A percentile compares a stretch with the other conserved stretches of the same genome.
phyloP scores from a whole-genome alignment of 495 filamentous ascomycete genomes.

The Eremomyces bilateralis region DNA sequence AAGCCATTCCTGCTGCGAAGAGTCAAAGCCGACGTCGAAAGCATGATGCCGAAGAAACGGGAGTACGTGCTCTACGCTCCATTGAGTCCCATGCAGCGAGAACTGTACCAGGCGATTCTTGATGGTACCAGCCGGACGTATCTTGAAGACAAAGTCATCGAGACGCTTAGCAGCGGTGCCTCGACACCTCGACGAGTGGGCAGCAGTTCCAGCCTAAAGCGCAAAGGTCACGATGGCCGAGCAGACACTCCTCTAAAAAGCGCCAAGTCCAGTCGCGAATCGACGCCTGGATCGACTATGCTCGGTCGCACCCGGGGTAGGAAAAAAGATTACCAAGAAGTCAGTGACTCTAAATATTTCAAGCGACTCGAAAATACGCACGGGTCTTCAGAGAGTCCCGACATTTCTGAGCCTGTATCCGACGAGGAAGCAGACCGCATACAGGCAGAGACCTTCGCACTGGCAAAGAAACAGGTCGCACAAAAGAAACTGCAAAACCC shows the following conservation, averaged over 20 bases:
- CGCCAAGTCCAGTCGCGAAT: slow-evolving; percentile 43
- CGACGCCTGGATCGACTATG: slow-evolving; percentile 36
- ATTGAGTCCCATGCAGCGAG: slow-evolving; percentile 67
- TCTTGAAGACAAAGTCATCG: slow-evolving; percentile 65
- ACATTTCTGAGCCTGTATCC: slow-evolving; percentile 20
- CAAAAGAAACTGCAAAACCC: slow-evolving; percentile 91
- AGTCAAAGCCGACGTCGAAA: slow-evolving; percentile 84
- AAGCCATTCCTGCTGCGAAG: slow-evolving; percentile 79
- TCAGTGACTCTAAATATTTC: slow-evolving; percentile 54
- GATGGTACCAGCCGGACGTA: slow-evolving; percentile 60
- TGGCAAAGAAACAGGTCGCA: slow-evolving; percentile 70
- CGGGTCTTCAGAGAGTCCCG: not conserved
- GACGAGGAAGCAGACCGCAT: slow-evolving; percentile 41
- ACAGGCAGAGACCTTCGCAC: slow-evolving; percentile 45
- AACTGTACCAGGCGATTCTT: slow-evolving; percentile 69
- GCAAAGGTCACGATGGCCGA: slow-evolving; percentile 24
- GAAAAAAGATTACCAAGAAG: slow-evolving; percentile 43
- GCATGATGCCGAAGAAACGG: slow-evolving; percentile 74
- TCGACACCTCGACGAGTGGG: slow-evolving; percentile 10
- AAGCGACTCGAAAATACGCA: slow-evolving; percentile 35
- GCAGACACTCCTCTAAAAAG: slow-evolving; percentile 37
- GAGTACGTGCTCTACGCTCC: slow-evolving; percentile 92
- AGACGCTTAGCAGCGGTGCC: slow-evolving; percentile 30
- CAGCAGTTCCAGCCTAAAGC: slow-evolving; percentile 30
- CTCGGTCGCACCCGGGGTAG: slow-evolving; percentile 24